Conservation (phyloP, 108 stramenopile genomes). For the Cylindrotheca closterium region DNA sequence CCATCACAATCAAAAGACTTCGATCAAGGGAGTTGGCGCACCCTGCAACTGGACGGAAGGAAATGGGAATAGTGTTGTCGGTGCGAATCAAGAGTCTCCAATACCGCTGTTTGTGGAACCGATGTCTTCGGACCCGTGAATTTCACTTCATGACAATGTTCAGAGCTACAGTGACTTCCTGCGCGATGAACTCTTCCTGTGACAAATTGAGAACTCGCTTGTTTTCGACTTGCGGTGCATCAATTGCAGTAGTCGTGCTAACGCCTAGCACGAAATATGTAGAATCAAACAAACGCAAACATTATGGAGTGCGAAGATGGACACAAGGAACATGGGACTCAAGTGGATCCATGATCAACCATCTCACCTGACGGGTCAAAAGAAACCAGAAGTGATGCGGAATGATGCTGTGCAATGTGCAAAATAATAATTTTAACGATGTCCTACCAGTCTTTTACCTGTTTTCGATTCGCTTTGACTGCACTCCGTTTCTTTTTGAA, state of each 20-base stretch:
- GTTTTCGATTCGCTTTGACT: constrained; percentile 23
- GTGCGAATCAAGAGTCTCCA: too few species aligned
- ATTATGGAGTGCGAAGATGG: too few species aligned
- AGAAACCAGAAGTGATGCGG: neutral
- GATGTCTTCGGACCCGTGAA: neutral
- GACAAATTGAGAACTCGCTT: neutral
- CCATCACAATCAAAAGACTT: constrained; percentile 18
- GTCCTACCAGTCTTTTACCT: constrained; percentile 19
- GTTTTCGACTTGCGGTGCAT: neutral
- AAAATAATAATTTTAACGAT: neutral
- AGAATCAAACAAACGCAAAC: too few species aligned
- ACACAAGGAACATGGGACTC: too few species aligned
- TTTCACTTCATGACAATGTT: neutral
- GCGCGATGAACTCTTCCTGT: neutral
- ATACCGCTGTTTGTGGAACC: neutral
- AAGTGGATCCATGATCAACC: too few species aligned
- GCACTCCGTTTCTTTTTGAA: constrained; percentile 59
- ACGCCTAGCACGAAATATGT: too few species aligned
- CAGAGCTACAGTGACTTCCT: neutral
- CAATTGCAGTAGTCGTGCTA: neutral
- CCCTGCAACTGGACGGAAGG: constrained; percentile 19
- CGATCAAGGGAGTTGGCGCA: constrained; percentile 2
- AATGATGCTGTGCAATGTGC: neutral
- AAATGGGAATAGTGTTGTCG: too few species aligned
- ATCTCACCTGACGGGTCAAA: too few species aligned